These are phyloP conservation scores for Nothomitra cinnamomea DNA, from an alignment of 2,329 filamentous ascomycete genomes.

Conservation along the genomic window DNA sequence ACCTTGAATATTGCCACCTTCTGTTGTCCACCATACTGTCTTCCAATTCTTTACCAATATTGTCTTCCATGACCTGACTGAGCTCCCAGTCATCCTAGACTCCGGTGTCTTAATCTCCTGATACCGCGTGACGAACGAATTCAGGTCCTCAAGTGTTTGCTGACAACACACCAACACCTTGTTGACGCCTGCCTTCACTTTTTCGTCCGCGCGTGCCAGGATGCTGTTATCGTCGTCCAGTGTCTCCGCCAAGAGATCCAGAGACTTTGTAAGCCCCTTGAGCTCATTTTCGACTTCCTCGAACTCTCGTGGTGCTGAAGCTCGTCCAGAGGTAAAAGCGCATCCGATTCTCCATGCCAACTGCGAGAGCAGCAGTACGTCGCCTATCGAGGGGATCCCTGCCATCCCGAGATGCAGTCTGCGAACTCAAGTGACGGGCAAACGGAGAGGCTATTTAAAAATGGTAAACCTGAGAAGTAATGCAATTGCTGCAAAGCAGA, in stretches of 20 bases:
- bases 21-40: conserved; percentile 28
- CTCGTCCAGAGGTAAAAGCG: conserved; percentile 25
- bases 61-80: conserved; percentile 28
- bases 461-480: too few species aligned
- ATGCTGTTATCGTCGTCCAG: conserved; percentile 22
- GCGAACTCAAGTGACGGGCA: too few species aligned
- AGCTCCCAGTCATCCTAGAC: conserved; percentile 20
- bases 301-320: conserved; percentile 24
- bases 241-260: conserved; percentile 23
- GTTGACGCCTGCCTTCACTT: conserved; percentile 21
- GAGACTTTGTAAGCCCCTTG: conserved; percentile 22
- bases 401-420: neutral
- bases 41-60: conserved; percentile 25
- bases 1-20: conserved; percentile 23
- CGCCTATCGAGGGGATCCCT: conserved; percentile 19
- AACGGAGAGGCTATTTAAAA: too few species aligned
- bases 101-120: conserved; percentile 26
- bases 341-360: conserved; percentile 28
- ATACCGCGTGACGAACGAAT: conserved; percentile 27
- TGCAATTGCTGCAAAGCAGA: too few species aligned
- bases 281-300: conserved; percentile 26
- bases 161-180: conserved; percentile 24
- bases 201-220: conserved; percentile 19
- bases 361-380: conserved; percentile 29
- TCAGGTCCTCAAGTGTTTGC: conserved; percentile 25